These are phyloP conservation scores for Penicillium chermesinum DNA, from an alignment of 495 filamentous ascomycete species.

Conservation along the genomic window DNA sequence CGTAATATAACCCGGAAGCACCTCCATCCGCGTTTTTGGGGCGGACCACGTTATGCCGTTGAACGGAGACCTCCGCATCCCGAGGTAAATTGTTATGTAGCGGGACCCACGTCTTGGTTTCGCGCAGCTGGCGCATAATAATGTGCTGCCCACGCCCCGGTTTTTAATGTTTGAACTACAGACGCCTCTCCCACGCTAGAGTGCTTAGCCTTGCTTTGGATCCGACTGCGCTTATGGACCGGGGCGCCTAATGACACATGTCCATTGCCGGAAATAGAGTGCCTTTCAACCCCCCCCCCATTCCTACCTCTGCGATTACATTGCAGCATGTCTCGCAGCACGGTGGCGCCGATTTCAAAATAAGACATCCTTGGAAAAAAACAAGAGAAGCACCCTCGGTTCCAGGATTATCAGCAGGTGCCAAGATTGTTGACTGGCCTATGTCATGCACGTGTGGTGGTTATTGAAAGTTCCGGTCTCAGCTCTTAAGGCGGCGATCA, in stretches of 20 bases:
- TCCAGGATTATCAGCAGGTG: too few species aligned
- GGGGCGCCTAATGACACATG: background rate
- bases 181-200: constrained; percentile 21
- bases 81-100: background rate
- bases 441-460: too few species aligned
- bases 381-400: too few species aligned
- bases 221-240: constrained; percentile 9
- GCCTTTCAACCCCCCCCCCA: too few species aligned
- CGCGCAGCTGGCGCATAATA: background rate
- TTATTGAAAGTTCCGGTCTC: background rate
- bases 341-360: too few species aligned
- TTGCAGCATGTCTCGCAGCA: background rate
- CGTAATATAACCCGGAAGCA: too few species aligned
- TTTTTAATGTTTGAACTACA: constrained; percentile 18
- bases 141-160: constrained; percentile 3
- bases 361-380: too few species aligned
- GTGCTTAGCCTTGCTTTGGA: constrained; percentile 28
- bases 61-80: constrained; percentile 11
- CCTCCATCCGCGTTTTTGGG: too few species aligned
- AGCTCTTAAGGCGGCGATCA: too few species aligned
- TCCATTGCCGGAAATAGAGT: too few species aligned
- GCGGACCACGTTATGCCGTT: constrained; percentile 21
- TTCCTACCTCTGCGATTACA: background rate
- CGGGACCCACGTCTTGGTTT: background rate
- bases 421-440: background rate